Evolutionary conservation across 805 yeast genomes (phyloP).

Genomic region (Metschnikowia shivogae): DNA sequence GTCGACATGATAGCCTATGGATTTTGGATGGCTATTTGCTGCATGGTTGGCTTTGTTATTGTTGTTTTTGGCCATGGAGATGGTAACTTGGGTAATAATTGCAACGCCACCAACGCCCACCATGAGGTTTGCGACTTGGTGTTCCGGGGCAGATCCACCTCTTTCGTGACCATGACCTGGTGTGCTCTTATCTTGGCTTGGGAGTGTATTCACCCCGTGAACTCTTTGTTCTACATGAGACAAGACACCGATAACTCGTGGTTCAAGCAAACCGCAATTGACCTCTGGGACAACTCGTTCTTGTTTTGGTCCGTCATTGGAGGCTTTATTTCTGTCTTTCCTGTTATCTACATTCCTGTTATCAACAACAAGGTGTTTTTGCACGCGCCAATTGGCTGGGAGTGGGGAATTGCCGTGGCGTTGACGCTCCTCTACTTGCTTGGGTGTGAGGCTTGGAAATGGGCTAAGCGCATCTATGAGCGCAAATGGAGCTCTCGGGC

Average conservation of each 20-base stretch:
- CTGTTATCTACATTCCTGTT: conserved; percentile 39
- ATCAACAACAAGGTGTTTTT: conserved; percentile 37
- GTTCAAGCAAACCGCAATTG: conserved; percentile 34
- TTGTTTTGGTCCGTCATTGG: conserved; percentile 37
- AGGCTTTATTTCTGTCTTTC: conserved; percentile 35
- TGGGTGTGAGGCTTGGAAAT: conserved; percentile 37
- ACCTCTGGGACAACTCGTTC: conserved; percentile 34
- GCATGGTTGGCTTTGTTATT: conserved; percentile 34
- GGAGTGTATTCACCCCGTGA: conserved; percentile 37
- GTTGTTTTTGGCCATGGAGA: conserved; percentile 38
- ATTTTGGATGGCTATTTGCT: conserved; percentile 39
- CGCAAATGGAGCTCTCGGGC: conserved; percentile 30
- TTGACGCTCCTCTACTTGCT: conserved; percentile 27
- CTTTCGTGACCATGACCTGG: conserved; percentile 40
- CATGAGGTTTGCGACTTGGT: conserved; percentile 27
- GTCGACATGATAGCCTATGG: conserved; percentile 40
- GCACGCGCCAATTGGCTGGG: conserved; percentile 36
- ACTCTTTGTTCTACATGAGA: conserved; percentile 35
- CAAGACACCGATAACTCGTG: conserved; percentile 34
- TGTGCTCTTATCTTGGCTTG: conserved; percentile 38
- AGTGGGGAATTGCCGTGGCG: conserved; percentile 37
- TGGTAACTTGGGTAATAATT: conserved; percentile 35
- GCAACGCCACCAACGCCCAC: conserved; percentile 25
- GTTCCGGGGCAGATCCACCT: conserved; percentile 35
- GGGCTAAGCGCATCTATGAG: conserved; percentile 34